Percentiles rank a stretch among this genome's conserved stretches.
phyloP scores from a whole-genome alignment of 2,329 filamentous ascomycete species.

The Penicillium sp. region DNA sequence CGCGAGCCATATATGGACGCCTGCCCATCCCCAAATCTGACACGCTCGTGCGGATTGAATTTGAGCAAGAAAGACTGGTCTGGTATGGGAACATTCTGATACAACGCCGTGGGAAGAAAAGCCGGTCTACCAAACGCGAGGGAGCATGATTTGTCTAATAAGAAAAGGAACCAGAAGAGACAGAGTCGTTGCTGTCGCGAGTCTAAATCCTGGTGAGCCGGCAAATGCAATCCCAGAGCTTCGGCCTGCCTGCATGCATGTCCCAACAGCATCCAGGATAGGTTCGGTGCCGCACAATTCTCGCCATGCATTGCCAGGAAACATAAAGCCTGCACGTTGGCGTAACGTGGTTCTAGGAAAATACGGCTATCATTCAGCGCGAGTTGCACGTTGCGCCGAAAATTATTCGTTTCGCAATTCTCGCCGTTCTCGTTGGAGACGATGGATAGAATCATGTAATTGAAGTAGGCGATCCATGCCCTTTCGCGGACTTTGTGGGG shows the following conservation, averaged over 20 bases:
- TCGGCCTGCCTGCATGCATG: neutral
- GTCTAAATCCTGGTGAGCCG: neutral
- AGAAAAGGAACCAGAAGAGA: neutral
- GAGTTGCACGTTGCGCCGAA: neutral
- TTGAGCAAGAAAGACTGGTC: neutral
- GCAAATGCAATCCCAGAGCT: neutral
- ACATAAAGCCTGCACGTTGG: neutral
- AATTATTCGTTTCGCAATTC: neutral
- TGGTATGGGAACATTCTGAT: neutral
- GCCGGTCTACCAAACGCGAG: neutral
- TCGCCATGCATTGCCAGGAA: neutral
- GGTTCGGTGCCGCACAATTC: neutral
- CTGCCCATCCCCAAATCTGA: neutral
- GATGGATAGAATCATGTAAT: neutral
- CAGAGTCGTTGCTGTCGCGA: neutral
- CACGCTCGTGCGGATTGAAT: neutral
- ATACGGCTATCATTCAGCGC: neutral
- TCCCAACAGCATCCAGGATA: neutral
- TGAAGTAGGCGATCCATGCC: neutral
- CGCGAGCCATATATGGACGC: too few relatives aligned
- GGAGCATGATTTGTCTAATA: neutral
- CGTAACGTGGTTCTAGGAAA: neutral
- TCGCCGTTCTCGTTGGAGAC: neutral
- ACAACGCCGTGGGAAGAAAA: neutral
- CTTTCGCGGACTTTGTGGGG: neutral